These are phyloP conservation scores for Phlyctochytrium bullatum DNA, from an alignment of 192 early-diverging fungal genomes.

Conservation along the genomic window DNA sequence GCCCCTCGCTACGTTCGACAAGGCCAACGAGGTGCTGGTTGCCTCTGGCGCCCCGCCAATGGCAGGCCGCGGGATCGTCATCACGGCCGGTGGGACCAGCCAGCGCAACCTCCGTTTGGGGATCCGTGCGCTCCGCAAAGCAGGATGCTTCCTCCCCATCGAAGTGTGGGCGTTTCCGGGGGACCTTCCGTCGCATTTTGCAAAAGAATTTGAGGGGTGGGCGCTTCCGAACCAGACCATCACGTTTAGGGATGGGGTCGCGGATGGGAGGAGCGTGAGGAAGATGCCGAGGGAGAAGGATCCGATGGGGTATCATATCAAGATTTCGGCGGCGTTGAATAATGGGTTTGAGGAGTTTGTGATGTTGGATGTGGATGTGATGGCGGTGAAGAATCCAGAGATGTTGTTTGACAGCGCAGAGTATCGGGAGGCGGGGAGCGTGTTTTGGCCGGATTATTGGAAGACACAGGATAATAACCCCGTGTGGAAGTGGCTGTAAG, in stretches of 20 bases:
- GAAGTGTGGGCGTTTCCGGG: conserved; percentile 1
- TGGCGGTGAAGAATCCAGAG: conserved; percentile 32
- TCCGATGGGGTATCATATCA: conserved; percentile 32
- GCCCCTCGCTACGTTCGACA: background rate
- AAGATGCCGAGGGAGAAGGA: background rate
- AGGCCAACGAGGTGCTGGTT: background rate
- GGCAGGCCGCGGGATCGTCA: conserved; percentile 8
- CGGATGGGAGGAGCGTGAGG: background rate
- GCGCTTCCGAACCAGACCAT: background rate
- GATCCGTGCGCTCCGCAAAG: conserved; percentile 3
- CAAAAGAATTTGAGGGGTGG: no score
- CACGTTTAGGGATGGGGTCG: background rate
- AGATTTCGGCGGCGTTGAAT: conserved; percentile 42
- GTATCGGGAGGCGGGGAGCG: conserved; percentile 34
- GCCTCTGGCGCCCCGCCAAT: background rate
- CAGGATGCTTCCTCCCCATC: conserved; percentile 5
- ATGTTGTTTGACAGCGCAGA: conserved; percentile 38
- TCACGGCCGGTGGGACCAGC: background rate
- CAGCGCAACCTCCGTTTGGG: background rate
- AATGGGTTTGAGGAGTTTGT: conserved; percentile 41
- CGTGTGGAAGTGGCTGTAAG: conserved; percentile 3
- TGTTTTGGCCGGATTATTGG: conserved; percentile 55
- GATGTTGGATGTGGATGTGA: conserved; percentile 48
- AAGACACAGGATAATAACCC: conserved; percentile 22
- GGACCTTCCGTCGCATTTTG: background rate